Percentiles rank a stretch among this genome's conserved stretches.
phyloP scores from a whole-genome alignment of 169 alveolate genomes.

The Amoebophrya sp. region DNA sequence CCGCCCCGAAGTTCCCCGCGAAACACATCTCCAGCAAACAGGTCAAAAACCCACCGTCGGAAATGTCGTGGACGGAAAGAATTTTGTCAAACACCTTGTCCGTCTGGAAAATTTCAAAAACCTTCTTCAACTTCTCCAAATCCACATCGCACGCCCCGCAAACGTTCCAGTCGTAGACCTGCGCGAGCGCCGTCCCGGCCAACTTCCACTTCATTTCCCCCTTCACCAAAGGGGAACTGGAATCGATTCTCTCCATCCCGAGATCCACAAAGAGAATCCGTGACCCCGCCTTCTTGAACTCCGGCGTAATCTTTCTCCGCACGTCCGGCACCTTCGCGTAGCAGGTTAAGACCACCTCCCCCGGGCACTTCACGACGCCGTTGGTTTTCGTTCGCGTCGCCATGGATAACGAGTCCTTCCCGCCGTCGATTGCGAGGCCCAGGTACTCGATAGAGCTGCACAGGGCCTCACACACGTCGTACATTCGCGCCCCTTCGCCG shows the following conservation, averaged over 20 bases:
- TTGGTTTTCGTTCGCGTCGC: slow-evolving; percentile 31
- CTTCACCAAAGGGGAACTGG: too few species aligned
- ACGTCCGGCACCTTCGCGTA: slow-evolving; percentile 31
- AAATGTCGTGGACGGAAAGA: slow-evolving; percentile 33
- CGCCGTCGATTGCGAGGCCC: slow-evolving; percentile 47
- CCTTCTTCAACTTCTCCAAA: neutral
- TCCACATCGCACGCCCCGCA: neutral
- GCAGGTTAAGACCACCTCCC: slow-evolving; percentile 32
- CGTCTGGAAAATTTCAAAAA: neutral
- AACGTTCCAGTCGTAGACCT: neutral
- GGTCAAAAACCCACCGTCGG: slow-evolving; percentile 34
- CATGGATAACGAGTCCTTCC: slow-evolving; percentile 42
- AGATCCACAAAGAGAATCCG: slow-evolving; percentile 26
- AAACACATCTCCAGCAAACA: slow-evolving; percentile 29
- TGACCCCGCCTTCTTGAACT: neutral
- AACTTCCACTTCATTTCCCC: neutral
- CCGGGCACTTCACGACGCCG: slow-evolving; percentile 34
- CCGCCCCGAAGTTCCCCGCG: slow-evolving; percentile 13
- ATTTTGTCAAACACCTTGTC: neutral
- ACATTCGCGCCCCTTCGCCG: slow-evolving; percentile 40
- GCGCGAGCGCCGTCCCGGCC: slow-evolving; percentile 23
- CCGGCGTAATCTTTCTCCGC: slow-evolving; percentile 25
- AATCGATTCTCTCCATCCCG: too few species aligned
- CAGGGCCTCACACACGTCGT: slow-evolving; percentile 34
- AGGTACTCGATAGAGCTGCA: slow-evolving; percentile 18